Base-by-base conservation (phyloP, 2,329 filamentous ascomycete genomes). In the Diaporthe vaccinii region DNA sequence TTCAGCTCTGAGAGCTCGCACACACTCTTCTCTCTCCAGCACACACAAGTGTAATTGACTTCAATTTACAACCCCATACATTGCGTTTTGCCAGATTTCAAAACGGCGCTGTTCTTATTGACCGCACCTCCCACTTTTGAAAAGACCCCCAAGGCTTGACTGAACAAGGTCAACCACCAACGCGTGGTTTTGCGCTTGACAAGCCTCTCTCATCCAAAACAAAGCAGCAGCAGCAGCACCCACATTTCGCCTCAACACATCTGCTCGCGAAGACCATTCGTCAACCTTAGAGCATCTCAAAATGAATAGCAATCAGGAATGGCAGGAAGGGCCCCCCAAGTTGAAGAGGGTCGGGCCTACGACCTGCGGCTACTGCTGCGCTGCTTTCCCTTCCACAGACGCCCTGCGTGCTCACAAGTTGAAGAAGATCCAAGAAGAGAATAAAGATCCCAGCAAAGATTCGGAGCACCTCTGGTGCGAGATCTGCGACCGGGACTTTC, bases 401-500 rank as follows among this genome's bases (percentile, higher is more conserved):
- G 80, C 74, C 5, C 76, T 81, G 8, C 59, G 79, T 9, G 71
- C 76, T 53, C 80, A 81, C 77, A 76, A 76, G 70, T 84, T 84
- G 65, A 75, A 75, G 28, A 77, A 79, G 28, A 81, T 82, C 77
- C 76, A 78, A 6, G 78, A 79, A 8, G 31, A 77, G 1, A 74
- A 72, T n/a, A 14, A 31, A 10, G 17, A 62, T 15, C n/a, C 62
- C 72, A 36, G 53, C n/a, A 1, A 22, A 36, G 3, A 8, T 7
- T 0, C 20, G 17, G n/a, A 55, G 25, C 83, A 85, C 73, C 80
- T 85, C 25, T 82, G 81, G 74, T 87, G 86, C 80, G 80, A 82
- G 34, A 75, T 83, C 39, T 87, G 86, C 72, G 80, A 83, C 4
- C 51, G 79, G 12, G 80, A 84, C 41, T 87, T 86, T 76, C 78